Conservation (phyloP, 2,329 filamentous ascomycete genomes). For the Nigrospora sphaerica region DNA sequence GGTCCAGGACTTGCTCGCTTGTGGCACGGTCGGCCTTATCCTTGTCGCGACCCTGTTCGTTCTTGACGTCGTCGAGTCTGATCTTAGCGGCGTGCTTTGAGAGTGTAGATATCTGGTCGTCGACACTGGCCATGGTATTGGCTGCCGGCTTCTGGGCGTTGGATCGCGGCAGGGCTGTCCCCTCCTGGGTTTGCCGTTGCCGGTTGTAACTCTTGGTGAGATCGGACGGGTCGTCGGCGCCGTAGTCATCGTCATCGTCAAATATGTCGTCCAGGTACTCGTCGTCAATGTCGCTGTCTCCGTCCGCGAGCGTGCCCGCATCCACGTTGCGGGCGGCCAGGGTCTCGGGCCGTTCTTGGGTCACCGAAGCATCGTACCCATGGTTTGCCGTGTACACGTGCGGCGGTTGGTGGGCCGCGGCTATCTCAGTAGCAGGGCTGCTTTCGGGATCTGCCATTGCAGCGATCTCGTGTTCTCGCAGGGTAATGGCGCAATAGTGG, state of each 20-base stretch:
- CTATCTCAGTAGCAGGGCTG: conserved; percentile 1
- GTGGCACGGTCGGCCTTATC: conserved; percentile 93
- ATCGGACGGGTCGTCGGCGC: conserved; percentile 49
- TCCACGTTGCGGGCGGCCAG: conserved; percentile 6
- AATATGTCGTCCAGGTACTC: conserved; percentile 34
- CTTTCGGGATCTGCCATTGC: too few relatives aligned
- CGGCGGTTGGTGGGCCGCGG: conserved; percentile 36
- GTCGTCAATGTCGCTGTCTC: conserved; percentile 23
- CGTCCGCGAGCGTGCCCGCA: conserved; percentile 4
- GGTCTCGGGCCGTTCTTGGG: conserved; percentile 13
- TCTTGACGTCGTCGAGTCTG: conserved; percentile 61
- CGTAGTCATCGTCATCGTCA: conserved; percentile 32
- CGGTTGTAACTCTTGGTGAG: conserved; percentile 86
- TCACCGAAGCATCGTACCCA: conserved; percentile 33
- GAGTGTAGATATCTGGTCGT: conserved; percentile 83
- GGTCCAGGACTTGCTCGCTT: conserved; percentile 89
- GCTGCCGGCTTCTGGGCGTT: conserved; percentile 74
- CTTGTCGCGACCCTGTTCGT: conserved; percentile 51
- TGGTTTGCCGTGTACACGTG: conserved; percentile 35
- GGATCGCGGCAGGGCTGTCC: conserved; percentile 55
- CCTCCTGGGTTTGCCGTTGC: conserved; percentile 59
- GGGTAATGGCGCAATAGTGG: too few relatives aligned
- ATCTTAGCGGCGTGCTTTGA: conserved; percentile 83
- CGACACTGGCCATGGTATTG: conserved; percentile 72
- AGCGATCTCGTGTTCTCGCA: too few relatives aligned